phyloP scores from a whole-genome alignment of 306 rosid genomes.

The Mucuna pruriens region DNA sequence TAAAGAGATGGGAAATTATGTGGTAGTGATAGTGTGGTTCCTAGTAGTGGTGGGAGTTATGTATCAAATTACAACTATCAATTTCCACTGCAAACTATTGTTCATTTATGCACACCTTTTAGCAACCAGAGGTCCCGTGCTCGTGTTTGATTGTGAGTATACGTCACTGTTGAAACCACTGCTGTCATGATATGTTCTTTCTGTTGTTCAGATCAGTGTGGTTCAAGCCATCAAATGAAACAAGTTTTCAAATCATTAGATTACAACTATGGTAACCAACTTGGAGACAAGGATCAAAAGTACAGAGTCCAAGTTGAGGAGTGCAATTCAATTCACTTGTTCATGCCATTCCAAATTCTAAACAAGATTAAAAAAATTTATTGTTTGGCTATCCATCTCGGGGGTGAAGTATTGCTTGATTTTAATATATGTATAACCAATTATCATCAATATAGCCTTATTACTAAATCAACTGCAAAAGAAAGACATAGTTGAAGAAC shows the following conservation, averaged over 20 bases:
- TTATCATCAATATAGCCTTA: not conserved
- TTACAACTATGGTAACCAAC: not conserved
- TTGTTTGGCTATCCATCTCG: no score
- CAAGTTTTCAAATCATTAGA: not conserved
- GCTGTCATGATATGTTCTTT: no score
- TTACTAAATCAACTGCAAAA: not conserved
- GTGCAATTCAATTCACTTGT: not conserved
- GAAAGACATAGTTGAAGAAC: not conserved
- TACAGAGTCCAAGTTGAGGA: not conserved
- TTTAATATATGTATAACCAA: not conserved
- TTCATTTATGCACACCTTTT: not conserved
- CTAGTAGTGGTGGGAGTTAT: not conserved
- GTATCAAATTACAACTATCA: not conserved
- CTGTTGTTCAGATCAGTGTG: no score
- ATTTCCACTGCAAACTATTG: not conserved
- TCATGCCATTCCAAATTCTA: not conserved
- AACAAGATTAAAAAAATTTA: not conserved
- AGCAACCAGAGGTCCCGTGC: not conserved
- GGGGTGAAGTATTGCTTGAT: not conserved
- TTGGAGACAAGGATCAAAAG: slow-evolving; percentile 4
- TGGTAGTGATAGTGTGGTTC: not conserved
- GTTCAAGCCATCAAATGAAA: not conserved
- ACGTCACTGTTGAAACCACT: no score
- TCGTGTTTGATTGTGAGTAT: not conserved
- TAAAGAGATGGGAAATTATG: slow-evolving; percentile 1